Conservation (phyloP, 257 asterid genomes). For the Leonotis leonurus region DNA sequence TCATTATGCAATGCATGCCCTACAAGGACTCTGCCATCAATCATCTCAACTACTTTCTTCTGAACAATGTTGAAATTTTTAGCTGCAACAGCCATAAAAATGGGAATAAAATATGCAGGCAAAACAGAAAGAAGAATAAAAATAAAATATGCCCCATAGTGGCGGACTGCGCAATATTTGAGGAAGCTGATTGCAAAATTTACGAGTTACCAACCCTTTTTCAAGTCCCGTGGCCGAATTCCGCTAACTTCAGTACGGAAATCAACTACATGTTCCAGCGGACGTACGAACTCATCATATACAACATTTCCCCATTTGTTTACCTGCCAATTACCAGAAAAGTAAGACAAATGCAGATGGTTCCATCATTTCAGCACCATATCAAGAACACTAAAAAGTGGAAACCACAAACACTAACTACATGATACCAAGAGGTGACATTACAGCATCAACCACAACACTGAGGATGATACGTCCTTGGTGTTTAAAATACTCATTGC, state of each 20-base stretch:
- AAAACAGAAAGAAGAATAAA: neutral
- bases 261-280: constrained; percentile 73
- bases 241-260: constrained; percentile 96
- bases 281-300: constrained; percentile 86
- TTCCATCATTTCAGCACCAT: neutral
- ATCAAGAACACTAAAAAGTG: neutral
- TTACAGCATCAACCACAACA: neutral
- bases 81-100: constrained; percentile 46
- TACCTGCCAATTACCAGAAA: constrained; percentile 48
- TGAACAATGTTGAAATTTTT: constrained; percentile 69
- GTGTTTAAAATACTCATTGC: neutral
- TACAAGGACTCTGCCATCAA: constrained; percentile 67
- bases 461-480: neutral
- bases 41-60: constrained; percentile 75
- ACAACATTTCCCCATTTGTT: constrained; percentile 84
- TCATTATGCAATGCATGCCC: constrained; percentile 97
- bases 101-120: neutral
- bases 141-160: too few relatives aligned
- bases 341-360: neutral
- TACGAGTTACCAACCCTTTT: constrained; percentile 48
- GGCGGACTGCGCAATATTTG: too few relatives aligned
- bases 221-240: constrained; percentile 76
- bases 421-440: neutral
- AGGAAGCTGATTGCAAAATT: neutral
- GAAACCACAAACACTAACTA: neutral